These are phyloP conservation scores for Xylaria nigripes DNA, from an alignment of 495 filamentous ascomycete species.

Conservation along the genomic window DNA sequence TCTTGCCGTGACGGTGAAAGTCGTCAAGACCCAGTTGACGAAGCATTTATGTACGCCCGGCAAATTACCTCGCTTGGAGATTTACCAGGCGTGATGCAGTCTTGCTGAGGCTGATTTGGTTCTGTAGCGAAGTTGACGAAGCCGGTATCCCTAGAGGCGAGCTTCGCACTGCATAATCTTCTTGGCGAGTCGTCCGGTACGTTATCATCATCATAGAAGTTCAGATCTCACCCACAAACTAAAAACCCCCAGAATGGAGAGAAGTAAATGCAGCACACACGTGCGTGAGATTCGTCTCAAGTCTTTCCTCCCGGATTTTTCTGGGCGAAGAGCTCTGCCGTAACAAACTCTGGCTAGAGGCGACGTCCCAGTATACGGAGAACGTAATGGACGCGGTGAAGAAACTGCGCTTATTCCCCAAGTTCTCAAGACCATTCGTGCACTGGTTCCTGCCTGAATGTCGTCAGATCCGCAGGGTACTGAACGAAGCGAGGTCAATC, in stretches of 20 bases:
- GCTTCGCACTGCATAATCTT: slow-evolving; percentile 29
- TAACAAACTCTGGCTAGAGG: slow-evolving; percentile 37
- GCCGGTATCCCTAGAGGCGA: slow-evolving; percentile 37
- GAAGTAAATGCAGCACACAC: slow-evolving; percentile 11
- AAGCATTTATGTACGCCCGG: slow-evolving; percentile 34
- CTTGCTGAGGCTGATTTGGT: background rate
- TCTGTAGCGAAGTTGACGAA: slow-evolving; percentile 21
- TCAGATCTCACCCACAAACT: background rate
- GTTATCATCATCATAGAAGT: background rate
- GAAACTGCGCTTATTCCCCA: slow-evolving; percentile 30
- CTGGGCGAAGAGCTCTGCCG: slow-evolving; percentile 40
- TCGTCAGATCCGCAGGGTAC: slow-evolving; percentile 11
- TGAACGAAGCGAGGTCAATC: slow-evolving; percentile 21
- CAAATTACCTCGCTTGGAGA: slow-evolving; percentile 6
- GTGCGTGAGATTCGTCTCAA: slow-evolving; percentile 30
- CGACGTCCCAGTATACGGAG: slow-evolving; percentile 34
- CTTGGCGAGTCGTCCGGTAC: slow-evolving; percentile 17
- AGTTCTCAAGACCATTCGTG: slow-evolving; percentile 25
- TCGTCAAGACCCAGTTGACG: slow-evolving; percentile 40
- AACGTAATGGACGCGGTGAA: slow-evolving; percentile 24
- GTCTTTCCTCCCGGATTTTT: slow-evolving; percentile 40
- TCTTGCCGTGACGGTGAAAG: slow-evolving; percentile 21
- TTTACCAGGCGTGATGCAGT: background rate
- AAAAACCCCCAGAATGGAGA: slow-evolving; percentile 21
- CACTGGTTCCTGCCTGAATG: slow-evolving; percentile 32